phyloP scores from a whole-genome alignment of 768 basidiomycete genomes.

The Hirschioporus abietinus region DNA sequence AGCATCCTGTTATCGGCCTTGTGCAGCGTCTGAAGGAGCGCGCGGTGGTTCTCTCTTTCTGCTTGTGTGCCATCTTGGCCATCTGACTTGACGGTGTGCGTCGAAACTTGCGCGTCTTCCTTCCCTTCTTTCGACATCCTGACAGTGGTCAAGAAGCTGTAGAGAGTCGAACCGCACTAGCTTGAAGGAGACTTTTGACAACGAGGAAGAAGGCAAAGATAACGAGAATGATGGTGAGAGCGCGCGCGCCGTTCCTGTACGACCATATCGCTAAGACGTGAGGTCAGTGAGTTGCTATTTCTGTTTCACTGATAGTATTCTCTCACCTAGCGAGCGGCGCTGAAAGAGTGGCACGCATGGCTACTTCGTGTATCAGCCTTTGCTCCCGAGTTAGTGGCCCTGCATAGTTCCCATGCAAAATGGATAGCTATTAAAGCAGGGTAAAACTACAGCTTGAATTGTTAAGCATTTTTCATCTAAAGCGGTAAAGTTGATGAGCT shows the following conservation, averaged over 20 bases:
- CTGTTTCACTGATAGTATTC: too few relatives aligned
- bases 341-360: too few relatives aligned
- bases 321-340: too few relatives aligned
- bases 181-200: not conserved
- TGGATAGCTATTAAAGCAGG: too few relatives aligned
- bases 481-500: too few relatives aligned
- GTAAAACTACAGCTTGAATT: too few relatives aligned
- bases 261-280: not conserved
- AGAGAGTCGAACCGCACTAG: not conserved
- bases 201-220: not conserved
- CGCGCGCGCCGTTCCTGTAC: not conserved
- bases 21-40: constrained; percentile 17
- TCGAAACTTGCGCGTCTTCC: not conserved
- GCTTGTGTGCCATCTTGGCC: not conserved
- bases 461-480: too few relatives aligned
- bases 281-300: not conserved
- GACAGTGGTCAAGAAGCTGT: not conserved
- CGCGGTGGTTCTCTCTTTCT: not conserved
- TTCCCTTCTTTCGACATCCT: constrained; percentile 2
- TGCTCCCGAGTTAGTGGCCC: too few relatives aligned
- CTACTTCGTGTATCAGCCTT: too few relatives aligned
- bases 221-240: not conserved
- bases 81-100: not conserved
- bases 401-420: too few relatives aligned
- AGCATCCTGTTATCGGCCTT: constrained; percentile 53